Base-by-base conservation (phyloP, 345 rosid genomes). In the Raphanus sativus region DNA sequence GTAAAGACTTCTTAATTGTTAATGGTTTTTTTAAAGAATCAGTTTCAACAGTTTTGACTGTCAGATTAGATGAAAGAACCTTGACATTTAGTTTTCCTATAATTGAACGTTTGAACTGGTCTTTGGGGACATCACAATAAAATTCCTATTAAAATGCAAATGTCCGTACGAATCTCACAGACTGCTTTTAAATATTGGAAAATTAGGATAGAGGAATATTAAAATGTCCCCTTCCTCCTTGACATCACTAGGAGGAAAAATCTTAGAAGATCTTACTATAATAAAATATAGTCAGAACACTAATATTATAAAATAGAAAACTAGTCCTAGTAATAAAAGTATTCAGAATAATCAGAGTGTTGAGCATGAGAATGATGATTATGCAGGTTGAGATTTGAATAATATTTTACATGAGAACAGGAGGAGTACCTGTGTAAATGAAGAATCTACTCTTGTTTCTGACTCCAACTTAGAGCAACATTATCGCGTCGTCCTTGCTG, bases 81-180 rank as follows among this genome's bases (percentile, higher is more conserved):
- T 48, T 48, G 55, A 48, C 55, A 48, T 48, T 48, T 5, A 2
- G 2, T 7, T n/a, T 48, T 48, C 17, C 16, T n/a, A 6, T 48
- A 48, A n/a, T 48, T 48, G 55, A 48, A 66, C 78, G 36, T 11
- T 75, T 16, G 78, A 75, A 66, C 78, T 8, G 66, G 78, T 75
- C 66, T 28, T 30, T 75, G 58, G 59, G 78, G 60, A 38, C 58
- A 73, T 0, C n/a, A 30, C 32, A 72, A 42, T 16, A 15, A 29
- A 13, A 45, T 9, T 45, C 70, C 63, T 36, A 64, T 48, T 34
- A 54, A 24, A 34, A 54, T 54, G 76, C 69, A 48, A 32, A 21
- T 12, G 25, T 62, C 52, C 34, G 26, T 13, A 73, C 34, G n/a
- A 32, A 62, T 63, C 77, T 74, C 77, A 55, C 38, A 6, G 7